Evolutionary conservation across 1,284 basidiomycete species (phyloP), one percentile per base, ranked within the genome.

Genomic region (Pisolithus thermaeus): DNA sequence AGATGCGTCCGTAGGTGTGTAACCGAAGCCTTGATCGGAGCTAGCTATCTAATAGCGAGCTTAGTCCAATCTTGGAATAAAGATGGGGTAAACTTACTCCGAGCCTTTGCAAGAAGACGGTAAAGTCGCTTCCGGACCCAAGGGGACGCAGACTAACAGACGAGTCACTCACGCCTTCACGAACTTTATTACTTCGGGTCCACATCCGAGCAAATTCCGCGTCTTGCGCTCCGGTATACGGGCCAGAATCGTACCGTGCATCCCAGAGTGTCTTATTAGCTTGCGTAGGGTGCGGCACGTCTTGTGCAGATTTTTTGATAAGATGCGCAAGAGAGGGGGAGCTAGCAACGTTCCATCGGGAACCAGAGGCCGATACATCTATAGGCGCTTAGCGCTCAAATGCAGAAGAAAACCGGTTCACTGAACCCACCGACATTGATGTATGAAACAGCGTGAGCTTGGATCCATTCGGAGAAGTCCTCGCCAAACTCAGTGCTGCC

Each of bases 401-500:
- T 43, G 45, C 52, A 48, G 28, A 38, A n/a, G 6, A 20, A 20
- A 7, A 23, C 44, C 8, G 20, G 18, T 7, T 40, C 12, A 11
- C 8, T 27, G 32, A 55, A 60, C 73, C 62, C 63, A 78, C 86
- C 89, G 25, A 90, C 74, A 65, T 97, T 97, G 56, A 96, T 70
- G 66, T 97, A 97, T 6, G 89, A 80, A n/a, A 91, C 91, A 38
- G 87, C 84, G 56, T 94, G 78, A 43, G 81, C 70, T 40, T 77
- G 74, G 52, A 96, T 81, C 84, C 88, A 95, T 28, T 83, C 75
- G 1, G 84, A 74, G 65, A 94, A 96, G 66, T 96, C 92, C 70
- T 96, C 93, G 7, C 84, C 88, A 76, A 84, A 93, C 69, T 96
- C 92, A 6, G 90, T 93, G 59, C 84, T 65, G 52, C 93, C 93